These are phyloP conservation scores for Yamadazyma pseudoaaseri DNA, from an alignment of 1,139 yeast species.

Conservation along the genomic window DNA sequence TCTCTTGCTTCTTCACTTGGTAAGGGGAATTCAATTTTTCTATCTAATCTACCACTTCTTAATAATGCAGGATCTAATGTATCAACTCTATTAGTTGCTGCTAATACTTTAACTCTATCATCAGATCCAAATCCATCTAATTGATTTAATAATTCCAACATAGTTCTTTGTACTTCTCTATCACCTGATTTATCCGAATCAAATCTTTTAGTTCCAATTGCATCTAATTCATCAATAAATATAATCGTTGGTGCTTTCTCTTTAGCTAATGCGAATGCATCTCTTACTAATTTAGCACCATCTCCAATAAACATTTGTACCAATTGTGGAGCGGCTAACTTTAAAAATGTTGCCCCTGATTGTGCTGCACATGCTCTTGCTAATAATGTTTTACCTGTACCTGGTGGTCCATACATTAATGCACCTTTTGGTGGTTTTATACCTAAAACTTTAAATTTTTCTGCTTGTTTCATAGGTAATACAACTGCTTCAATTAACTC, in stretches of 20 bases:
- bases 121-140: conserved; percentile 98
- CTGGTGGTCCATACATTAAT: conserved; percentile 99
- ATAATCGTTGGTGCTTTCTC: conserved; percentile 98
- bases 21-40: conserved; percentile 96
- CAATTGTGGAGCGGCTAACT: conserved; percentile 96
- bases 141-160: conserved; percentile 96
- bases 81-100: conserved; percentile 98
- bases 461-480: conserved; percentile 97
- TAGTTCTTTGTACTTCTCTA: conserved; percentile 98
- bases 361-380: conserved; percentile 99
- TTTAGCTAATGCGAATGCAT: conserved; percentile 97
- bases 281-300: conserved; percentile 97
- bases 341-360: conserved; percentile 95
- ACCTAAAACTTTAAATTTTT: conserved; percentile 87
- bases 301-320: conserved; percentile 99
- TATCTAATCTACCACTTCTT: conserved; percentile 95
- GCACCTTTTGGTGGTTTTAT: conserved; percentile 99
- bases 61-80: conserved; percentile 95
- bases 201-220: conserved; percentile 97
- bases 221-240: conserved; percentile 96
- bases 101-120: conserved; percentile 93
- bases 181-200: conserved; percentile 98
- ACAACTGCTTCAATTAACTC: conserved; percentile 98
- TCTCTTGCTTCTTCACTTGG: conserved; percentile 98
- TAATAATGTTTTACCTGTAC: conserved; percentile 94